Evolutionary conservation across 139 green algal species (phyloP), one percentile per base, ranked within the genome.

Genomic region (Tetradesmus obliquus): DNA sequence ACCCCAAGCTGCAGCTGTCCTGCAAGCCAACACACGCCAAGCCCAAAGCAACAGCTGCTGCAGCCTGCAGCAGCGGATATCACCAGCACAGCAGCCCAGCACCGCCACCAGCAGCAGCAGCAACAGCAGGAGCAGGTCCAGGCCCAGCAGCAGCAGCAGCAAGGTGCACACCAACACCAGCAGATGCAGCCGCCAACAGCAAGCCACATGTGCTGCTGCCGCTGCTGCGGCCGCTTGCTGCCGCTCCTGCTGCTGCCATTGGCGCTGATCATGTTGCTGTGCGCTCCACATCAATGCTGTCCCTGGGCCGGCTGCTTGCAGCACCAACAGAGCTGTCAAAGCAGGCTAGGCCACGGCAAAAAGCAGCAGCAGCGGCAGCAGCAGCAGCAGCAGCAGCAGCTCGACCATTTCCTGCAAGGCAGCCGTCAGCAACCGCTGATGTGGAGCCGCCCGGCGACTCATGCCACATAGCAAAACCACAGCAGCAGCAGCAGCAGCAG

Each of bases 221-320:
- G 69, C 81, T 55, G 55, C n/a, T n/a, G n/a, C n/a, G n/a, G n/a
- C n/a, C n/a, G n/a, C n/a, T 57, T 19, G 5, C 57, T 12, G 82
- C 79, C 3, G 72, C 62, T 22, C 71, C 88, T 72, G 69, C 19
- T 58, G 53, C 81, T 89, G 62, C 82, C 94, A 82, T 24, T 90
- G 69, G 81, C 88, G 87, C 53, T 94, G 60, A 22, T 69, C 2
- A 9, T 86, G 53, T 15, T 32, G 20, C 57, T 2, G n/a, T 32
- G 22, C 51, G 55, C 55, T 22, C 55, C 53, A 19, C 20, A 55
- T 19, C 55, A 55, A 55, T 88, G 55, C 20, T 88, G 32, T 22
- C 69, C 20, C 82, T 88, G 60, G 60, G 12, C 69, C 81, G 69
- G 54, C 19, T 20, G 54, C 9, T 76, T 55, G 53, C 22, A 90